These are phyloP conservation scores for Mucor racemosus DNA, from an alignment of 371 early-diverging fungal species.

Conservation along the genomic window DNA sequence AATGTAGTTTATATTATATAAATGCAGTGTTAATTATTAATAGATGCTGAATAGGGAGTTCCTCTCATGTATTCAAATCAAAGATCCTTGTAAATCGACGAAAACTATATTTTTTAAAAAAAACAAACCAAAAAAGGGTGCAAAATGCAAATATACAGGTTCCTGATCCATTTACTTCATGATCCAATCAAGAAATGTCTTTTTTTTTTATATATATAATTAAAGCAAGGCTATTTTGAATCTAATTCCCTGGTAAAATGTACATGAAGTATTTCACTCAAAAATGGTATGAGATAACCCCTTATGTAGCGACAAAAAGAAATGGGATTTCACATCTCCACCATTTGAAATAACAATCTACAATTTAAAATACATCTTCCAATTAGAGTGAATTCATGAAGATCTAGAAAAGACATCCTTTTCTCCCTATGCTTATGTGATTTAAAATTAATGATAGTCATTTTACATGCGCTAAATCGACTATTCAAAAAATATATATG, in stretches of 20 bases:
- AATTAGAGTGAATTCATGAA: neutral
- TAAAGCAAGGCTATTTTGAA: neutral
- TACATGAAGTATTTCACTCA: neutral
- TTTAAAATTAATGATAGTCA: too few species aligned
- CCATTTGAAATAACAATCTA: neutral
- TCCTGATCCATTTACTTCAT: neutral
- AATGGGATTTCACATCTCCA: neutral
- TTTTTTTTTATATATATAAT: neutral
- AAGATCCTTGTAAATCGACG: neutral
- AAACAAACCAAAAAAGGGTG: neutral
- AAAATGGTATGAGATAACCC: neutral
- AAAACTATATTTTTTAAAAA: neutral
- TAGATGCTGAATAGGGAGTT: neutral
- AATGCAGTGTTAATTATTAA: neutral
- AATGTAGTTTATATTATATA: neutral
- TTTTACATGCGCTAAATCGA: too few species aligned
- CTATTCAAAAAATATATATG: too few species aligned
- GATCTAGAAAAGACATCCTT: neutral
- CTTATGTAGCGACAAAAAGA: neutral
- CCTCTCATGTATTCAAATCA: neutral
- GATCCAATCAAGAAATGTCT: neutral
- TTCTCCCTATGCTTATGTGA: neutral
- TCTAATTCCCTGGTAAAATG: conserved; percentile 3
- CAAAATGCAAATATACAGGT: neutral
- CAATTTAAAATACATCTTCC: neutral